Conservation (phyloP, 176 grass and related monocot species). For the Carex myosuroides region DNA sequence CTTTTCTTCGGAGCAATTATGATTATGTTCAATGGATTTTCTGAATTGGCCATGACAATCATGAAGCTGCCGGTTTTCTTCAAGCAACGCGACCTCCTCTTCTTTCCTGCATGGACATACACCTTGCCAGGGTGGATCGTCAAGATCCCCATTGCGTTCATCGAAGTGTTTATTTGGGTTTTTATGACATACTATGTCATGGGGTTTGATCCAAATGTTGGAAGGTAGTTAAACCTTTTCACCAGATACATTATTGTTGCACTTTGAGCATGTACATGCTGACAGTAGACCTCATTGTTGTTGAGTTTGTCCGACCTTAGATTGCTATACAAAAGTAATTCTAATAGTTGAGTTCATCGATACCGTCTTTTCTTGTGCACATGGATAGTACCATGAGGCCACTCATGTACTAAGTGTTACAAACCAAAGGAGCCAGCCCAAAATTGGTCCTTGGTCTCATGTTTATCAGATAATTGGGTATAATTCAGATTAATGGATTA, state of each 20-base stretch:
- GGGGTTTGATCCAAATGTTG: slow-evolving; percentile 62
- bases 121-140: slow-evolving; percentile 76
- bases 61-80: slow-evolving; percentile 83
- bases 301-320: neutral
- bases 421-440: neutral
- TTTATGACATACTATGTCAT: slow-evolving; percentile 84
- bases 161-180: slow-evolving; percentile 58
- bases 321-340: neutral
- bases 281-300: neutral
- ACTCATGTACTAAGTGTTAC: neutral
- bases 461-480: neutral
- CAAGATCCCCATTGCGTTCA: slow-evolving; percentile 55
- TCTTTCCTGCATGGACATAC: slow-evolving; percentile 88
- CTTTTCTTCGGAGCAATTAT: slow-evolving; percentile 57
- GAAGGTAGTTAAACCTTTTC: slow-evolving; percentile 46
- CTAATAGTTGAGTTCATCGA: neutral
- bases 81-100: slow-evolving; percentile 77
- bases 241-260: neutral
- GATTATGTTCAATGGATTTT: slow-evolving; percentile 85
- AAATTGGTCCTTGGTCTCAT: neutral
- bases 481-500: neutral
- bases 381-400: neutral
- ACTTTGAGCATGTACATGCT: neutral
- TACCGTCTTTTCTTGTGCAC: neutral
- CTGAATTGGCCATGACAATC: slow-evolving; percentile 54